Base-by-base conservation (phyloP, 2,329 filamentous ascomycete species). In the Ilyonectria robusta region DNA sequence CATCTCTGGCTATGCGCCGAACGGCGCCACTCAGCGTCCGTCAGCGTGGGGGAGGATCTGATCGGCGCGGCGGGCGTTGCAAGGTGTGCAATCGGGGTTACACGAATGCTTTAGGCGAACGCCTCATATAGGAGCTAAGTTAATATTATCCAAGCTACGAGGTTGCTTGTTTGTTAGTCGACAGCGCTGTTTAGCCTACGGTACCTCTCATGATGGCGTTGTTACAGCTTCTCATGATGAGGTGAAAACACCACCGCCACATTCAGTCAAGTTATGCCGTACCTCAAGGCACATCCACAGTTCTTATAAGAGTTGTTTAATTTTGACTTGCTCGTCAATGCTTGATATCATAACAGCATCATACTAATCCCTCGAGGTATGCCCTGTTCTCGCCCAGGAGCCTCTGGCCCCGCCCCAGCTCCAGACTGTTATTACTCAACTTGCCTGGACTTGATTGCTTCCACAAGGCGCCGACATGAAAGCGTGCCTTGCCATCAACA, bases 311-410 rank as follows among this genome's bases (percentile, higher is more conserved):
- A 58, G 48, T 59, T 44, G 47, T 56, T 63, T 42, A 59, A 55
- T 54, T 62, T 62, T 37, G 44, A 62, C 58, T 56, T 55, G 56
- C 50, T 67, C 59, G 62, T 73, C 64, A 58, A 68, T 40, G 50
- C 59, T 66, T 75, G 65, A 74, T 74, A 75, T 73, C 69, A 68
- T 72, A 71, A 72, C 63, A 62, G 65, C 65, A 67, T 59, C 73
- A 68, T 71, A 67, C 70, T 71, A 68, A 56, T 51, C 65, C 64
- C 55, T 69, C 51, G 50, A 65, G 55, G 62, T 58, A 63, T 65
- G 63, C 61, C 61, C 56, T 68, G 56, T 56, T 47, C 57, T 71
- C 59, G 37, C 62, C 53, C 56, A 35, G 57, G 54, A 63, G 37
- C 53, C 46, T 48, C 47, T 44, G 17, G 29, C 35, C 23, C 42